Conservation (phyloP, 1,284 basidiomycete species). For the Ustilago shanxiensis region DNA sequence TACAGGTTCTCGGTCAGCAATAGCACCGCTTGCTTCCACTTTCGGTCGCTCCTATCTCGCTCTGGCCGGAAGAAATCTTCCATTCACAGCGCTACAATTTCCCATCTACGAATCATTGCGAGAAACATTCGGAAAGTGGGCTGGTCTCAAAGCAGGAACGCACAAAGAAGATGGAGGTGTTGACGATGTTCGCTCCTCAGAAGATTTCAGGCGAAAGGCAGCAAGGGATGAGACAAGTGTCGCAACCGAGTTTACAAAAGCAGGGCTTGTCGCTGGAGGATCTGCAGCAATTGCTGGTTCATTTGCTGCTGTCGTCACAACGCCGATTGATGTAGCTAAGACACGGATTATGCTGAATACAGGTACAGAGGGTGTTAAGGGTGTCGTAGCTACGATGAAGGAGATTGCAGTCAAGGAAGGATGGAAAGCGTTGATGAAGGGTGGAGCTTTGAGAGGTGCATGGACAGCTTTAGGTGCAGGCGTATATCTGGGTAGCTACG, state of each 20-base stretch:
- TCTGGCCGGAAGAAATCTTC: conserved; percentile 61
- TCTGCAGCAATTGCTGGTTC: conserved; percentile 55
- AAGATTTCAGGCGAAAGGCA: conserved; percentile 28
- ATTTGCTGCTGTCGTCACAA: conserved; percentile 51
- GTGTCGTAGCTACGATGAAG: conserved; percentile 49
- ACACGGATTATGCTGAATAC: conserved; percentile 59
- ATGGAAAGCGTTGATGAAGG: conserved; percentile 51
- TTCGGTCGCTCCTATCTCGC: conserved; percentile 56
- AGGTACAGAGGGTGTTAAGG: conserved; percentile 7
- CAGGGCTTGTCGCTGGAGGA: conserved; percentile 51
- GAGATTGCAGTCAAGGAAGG: conserved; percentile 53
- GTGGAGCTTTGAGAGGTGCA: conserved; percentile 53
- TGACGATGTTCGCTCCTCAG: conserved; percentile 43
- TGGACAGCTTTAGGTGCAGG: conserved; percentile 65
- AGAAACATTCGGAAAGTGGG: conserved; percentile 31
- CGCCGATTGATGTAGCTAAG: conserved; percentile 62
- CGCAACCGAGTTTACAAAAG: conserved; percentile 41
- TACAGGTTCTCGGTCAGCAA: conserved; percentile 1
- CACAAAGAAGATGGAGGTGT: conserved; percentile 47
- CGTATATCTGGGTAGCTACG: conserved; percentile 64
- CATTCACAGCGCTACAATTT: conserved; percentile 66
- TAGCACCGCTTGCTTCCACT: conserved; percentile 30
- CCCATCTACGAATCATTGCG: conserved; percentile 63
- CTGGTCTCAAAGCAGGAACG: conserved; percentile 48
- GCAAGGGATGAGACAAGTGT: conserved; percentile 27